Conservation (phyloP, 257 asterid genomes). For the Lithospermum erythrorhizon region DNA sequence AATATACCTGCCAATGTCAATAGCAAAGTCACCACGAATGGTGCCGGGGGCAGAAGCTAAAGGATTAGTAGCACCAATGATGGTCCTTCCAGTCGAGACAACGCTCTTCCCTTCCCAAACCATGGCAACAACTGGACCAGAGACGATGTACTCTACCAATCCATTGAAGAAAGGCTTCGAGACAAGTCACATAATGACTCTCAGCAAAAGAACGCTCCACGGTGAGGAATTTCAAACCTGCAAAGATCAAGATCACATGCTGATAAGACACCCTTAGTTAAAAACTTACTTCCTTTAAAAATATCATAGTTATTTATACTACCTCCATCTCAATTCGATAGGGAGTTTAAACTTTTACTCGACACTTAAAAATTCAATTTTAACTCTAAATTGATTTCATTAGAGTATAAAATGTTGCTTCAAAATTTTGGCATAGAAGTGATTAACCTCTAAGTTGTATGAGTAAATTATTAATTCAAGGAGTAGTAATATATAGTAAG, state of each 20-base stretch:
- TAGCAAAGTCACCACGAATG: slow-evolving; percentile 88
- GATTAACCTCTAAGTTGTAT: too few species aligned
- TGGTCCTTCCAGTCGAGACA: slow-evolving; percentile 80
- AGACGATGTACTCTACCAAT: slow-evolving; percentile 74
- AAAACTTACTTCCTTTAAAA: too few species aligned
- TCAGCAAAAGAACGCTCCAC: slow-evolving; percentile 88
- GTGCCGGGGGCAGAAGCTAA: slow-evolving; percentile 92
- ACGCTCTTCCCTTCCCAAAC: slow-evolving; percentile 97
- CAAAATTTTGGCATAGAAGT: too few species aligned
- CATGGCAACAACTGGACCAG: slow-evolving; percentile 96
- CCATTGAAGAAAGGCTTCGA: slow-evolving; percentile 86
- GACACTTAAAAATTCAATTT: too few species aligned
- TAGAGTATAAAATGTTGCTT: too few species aligned
- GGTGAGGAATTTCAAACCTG: slow-evolving; percentile 70
- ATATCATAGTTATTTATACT: too few species aligned
- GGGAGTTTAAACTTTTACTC: too few species aligned
- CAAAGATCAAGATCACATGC: not conserved
- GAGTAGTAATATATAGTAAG: too few species aligned
- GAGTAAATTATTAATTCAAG: too few species aligned
- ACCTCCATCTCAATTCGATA: too few species aligned
- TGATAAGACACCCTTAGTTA: too few species aligned
- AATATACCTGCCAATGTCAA: slow-evolving; percentile 74
- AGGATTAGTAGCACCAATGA: slow-evolving; percentile 96
- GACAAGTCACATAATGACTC: slow-evolving; percentile 84
- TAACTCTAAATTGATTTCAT: too few species aligned